Evolutionary conservation across 148 eudicot genomes (phyloP).

Genomic region (Diospyros kaki): DNA sequence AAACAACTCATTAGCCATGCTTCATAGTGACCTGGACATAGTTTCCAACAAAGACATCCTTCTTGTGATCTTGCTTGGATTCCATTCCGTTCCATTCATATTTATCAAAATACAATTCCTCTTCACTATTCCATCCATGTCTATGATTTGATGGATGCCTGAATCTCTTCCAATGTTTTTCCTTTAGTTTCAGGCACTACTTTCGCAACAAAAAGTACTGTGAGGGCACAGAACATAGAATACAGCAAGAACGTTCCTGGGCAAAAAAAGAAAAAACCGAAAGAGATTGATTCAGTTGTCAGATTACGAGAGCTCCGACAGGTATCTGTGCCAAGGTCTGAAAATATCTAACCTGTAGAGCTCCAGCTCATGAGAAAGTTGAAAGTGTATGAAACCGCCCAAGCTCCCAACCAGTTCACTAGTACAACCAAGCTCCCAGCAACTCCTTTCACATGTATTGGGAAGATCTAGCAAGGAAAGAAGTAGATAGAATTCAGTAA

Average conservation of each 20-base stretch:
- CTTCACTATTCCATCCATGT: neutral
- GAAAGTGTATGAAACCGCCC: constrained; percentile 80
- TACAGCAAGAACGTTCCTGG: constrained; percentile 66
- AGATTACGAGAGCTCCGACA: too few relatives aligned
- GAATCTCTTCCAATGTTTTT: constrained; percentile 68
- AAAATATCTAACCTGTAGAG: constrained; percentile 35
- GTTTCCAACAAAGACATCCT: too few relatives aligned
- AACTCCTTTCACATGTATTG: constrained; percentile 66
- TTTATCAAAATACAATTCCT: neutral
- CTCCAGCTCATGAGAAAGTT: constrained; percentile 89
- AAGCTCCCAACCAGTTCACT: constrained; percentile 83
- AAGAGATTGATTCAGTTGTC: neutral
- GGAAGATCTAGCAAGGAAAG: constrained; percentile 51
- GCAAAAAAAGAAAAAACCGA: neutral
- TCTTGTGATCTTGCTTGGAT: too few relatives aligned
- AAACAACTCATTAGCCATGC: too few relatives aligned
- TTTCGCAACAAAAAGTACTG: constrained; percentile 56
- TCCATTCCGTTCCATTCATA: too few relatives aligned
- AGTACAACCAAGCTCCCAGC: constrained; percentile 83
- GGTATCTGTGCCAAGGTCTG: neutral
- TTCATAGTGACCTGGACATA: too few relatives aligned
- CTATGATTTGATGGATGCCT: constrained; percentile 38
- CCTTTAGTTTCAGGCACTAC: constrained; percentile 80
- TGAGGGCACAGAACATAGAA: constrained; percentile 40
- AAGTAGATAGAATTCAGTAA: neutral